phyloP scores from a whole-genome alignment of 306 rosid genomes.

The Cicer arietinum region DNA sequence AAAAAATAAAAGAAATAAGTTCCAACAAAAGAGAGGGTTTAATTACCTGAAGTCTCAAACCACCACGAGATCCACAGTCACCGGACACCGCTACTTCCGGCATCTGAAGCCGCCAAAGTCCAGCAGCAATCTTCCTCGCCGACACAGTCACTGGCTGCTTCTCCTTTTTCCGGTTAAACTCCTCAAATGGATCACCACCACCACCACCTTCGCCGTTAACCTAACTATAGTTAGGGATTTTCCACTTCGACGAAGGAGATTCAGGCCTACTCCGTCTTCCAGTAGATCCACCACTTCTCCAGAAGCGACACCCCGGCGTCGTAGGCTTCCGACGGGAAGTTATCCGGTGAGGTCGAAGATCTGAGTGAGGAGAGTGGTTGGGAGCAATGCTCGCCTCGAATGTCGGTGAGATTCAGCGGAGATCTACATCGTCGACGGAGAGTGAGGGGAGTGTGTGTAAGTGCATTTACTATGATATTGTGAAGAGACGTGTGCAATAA shows the following conservation, averaged over 20 bases:
- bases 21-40: slow-evolving; percentile 3
- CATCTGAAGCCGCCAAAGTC: slow-evolving; percentile 77
- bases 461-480: too few species aligned
- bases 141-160: slow-evolving; percentile 49
- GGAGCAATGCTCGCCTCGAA: slow-evolving; percentile 39
- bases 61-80: slow-evolving; percentile 38
- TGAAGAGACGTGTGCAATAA: too few species aligned
- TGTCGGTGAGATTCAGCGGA: slow-evolving; percentile 51
- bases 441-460: slow-evolving; percentile 13
- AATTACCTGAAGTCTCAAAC: slow-evolving; percentile 60
- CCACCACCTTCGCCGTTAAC: background rate
- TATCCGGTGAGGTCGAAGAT: slow-evolving; percentile 57
- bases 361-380: slow-evolving; percentile 58
- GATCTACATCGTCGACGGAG: slow-evolving; percentile 65
- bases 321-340: slow-evolving; percentile 47
- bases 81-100: slow-evolving; percentile 56
- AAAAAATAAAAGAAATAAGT: background rate
- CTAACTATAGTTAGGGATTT: slow-evolving; percentile 45
- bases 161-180: slow-evolving; percentile 41
- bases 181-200: slow-evolving; percentile 47
- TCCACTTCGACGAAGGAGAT: slow-evolving; percentile 80
- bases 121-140: slow-evolving; percentile 89
- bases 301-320: slow-evolving; percentile 51
- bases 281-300: slow-evolving; percentile 36
- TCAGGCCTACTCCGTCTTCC: slow-evolving; percentile 82